phyloP scores from a whole-genome alignment of 73 alveolate species.

The Durusdinium trenchii region DNA sequence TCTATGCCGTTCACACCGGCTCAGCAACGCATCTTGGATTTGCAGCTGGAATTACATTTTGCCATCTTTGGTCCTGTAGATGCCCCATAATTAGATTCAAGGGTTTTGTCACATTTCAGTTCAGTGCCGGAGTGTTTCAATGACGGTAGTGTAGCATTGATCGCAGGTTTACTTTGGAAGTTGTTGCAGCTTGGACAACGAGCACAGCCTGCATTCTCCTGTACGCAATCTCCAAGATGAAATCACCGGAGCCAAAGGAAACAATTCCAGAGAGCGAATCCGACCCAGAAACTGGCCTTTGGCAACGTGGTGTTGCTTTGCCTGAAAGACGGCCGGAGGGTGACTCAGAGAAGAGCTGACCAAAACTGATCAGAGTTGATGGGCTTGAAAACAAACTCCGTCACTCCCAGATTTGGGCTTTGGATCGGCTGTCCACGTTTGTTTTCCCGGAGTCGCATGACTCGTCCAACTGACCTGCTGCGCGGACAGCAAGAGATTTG shows the following conservation, averaged over 20 bases:
- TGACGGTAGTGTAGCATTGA: not conserved
- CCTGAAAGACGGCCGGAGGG: conserved; percentile 15
- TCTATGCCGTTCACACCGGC: conserved; percentile 83
- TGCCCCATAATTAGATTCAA: not conserved
- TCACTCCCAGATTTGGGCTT: too few species aligned
- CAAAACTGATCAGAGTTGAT: not conserved
- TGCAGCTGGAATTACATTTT: not conserved
- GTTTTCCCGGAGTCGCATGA: conserved; percentile 30
- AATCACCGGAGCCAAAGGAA: not conserved
- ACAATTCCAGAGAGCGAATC: not conserved
- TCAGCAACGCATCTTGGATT: conserved; percentile 42
- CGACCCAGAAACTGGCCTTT: conserved; percentile 34
- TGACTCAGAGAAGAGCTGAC: not conserved
- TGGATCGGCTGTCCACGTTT: not conserved
- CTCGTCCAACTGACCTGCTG: not conserved
- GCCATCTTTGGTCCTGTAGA: not conserved
- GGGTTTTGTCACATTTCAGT: not conserved
- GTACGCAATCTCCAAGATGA: conserved; percentile 80
- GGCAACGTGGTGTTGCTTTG: conserved; percentile 57
- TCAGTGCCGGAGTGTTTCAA: not conserved
- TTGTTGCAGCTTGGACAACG: conserved; percentile 85
- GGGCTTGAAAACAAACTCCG: not conserved
- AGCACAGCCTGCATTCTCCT: conserved; percentile 89
- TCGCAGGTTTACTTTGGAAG: conserved; percentile 62
- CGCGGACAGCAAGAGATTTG: not conserved